Base-by-base conservation (phyloP, 2,329 filamentous ascomycete species). In the Venturia carpophila region DNA sequence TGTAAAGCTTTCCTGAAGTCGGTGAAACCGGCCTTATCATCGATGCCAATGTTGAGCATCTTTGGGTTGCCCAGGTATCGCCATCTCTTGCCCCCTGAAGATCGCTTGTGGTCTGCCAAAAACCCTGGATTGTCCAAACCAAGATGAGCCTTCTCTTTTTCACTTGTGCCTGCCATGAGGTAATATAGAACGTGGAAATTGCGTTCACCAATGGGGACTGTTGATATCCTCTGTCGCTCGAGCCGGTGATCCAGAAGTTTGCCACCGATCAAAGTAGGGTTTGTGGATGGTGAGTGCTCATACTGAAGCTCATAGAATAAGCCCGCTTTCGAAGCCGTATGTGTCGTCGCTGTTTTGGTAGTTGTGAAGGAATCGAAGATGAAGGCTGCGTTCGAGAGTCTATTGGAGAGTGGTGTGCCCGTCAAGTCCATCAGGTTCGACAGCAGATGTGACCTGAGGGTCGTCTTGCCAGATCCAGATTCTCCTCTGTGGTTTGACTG, bases 131-230 rank as follows among this genome's bases (percentile, higher is more conserved):
- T 67, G 65, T 87, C 83, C 34, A 91, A 79, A 39, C 86, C 86
- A 58, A 99, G 79, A 81, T 99, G 94, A 15, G 87, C 76, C 80
- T 93, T 97, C 75, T 99, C 94, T 3, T 91, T 91, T 3, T 86
- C 82, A 71, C 92, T 97, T 15, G 94, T 97, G 65, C 94, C 94
- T 0, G 93, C 89, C 39, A 99, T 80, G 4, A 99, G 85, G 75
- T 99, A 99, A 79, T 99, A 99, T 10, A 99, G 81, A 34, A 96
- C 84, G 76, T 99, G 94, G 74, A 97, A 97, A 75, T 94, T 97
- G 56, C 94, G 88, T 78, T 99, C 94, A 70, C 94, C 94, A 0
- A 94, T 96, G 0, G 94, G 94, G 0, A 97, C 92, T 49, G 91
- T 86, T 37, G 94, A 87, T 68, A 99, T 92, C 68, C 94, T 86